These are phyloP conservation scores for Daedalea quercina DNA, from an alignment of 768 basidiomycete genomes.

Conservation along the genomic window DNA sequence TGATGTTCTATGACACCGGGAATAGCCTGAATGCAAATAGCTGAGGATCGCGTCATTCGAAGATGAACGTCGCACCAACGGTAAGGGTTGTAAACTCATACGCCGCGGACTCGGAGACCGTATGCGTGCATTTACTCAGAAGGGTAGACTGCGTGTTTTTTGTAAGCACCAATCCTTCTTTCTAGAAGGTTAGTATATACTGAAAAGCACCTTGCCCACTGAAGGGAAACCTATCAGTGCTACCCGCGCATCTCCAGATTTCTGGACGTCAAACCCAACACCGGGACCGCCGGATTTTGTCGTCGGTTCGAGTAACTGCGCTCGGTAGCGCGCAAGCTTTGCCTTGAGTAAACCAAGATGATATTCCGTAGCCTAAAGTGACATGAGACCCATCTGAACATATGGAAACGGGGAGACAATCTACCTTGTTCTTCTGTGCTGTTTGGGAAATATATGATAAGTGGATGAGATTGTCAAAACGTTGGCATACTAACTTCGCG, in stretches of 20 bases:
- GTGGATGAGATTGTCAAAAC: constrained; percentile 1
- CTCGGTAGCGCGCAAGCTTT: constrained; percentile 90
- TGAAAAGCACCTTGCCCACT: constrained; percentile 65
- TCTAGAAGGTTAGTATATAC: neutral
- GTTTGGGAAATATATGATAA: constrained; percentile 2
- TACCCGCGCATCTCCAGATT: constrained; percentile 83
- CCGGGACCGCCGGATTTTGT: constrained; percentile 77
- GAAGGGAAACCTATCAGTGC: constrained; percentile 95
- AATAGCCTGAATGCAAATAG: constrained; percentile 56
- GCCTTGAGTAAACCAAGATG: constrained; percentile 92
- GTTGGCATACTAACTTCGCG: constrained; percentile 62
- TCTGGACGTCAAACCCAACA: constrained; percentile 85
- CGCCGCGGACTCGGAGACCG: constrained; percentile 80
- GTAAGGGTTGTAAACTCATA: constrained; percentile 96
- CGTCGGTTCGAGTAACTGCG: constrained; percentile 88
- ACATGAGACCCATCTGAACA: neutral
- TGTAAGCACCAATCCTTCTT: neutral
- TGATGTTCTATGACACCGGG: constrained; percentile 97
- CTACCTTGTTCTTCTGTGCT: constrained; percentile 97
- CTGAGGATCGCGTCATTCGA: neutral
- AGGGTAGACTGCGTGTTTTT: constrained; percentile 68
- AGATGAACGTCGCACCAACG: constrained; percentile 30
- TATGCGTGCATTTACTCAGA: constrained; percentile 87
- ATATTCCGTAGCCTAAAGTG: constrained; percentile 79
- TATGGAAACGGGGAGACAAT: no score